Conservation (phyloP, 495 filamentous ascomycete species). For the Hyphodiscus hymeniophilus region DNA sequence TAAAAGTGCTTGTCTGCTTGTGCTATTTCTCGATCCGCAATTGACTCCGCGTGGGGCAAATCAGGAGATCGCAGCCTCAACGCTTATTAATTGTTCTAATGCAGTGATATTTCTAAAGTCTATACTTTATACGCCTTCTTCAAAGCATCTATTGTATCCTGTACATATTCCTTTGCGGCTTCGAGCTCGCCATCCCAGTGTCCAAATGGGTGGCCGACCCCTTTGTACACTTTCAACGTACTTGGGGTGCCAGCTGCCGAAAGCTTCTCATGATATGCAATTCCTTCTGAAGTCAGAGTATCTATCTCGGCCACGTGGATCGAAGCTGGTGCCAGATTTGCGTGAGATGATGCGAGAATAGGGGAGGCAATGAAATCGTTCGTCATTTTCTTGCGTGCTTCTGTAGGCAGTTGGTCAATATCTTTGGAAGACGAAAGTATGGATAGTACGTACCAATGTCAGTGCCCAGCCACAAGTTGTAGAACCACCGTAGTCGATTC, state of each 20-base stretch:
- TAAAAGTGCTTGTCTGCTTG: no score
- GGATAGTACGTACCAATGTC: constrained; percentile 11
- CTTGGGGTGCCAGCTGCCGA: constrained; percentile 25
- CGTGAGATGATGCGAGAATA: constrained; percentile 27
- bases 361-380: constrained; percentile 29
- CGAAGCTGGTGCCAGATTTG: constrained; percentile 26
- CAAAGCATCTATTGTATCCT: constrained; percentile 25
- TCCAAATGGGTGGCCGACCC: constrained; percentile 29
- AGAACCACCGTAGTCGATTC: constrained; percentile 30
- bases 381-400: constrained; percentile 19
- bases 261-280: constrained; percentile 29
- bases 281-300: constrained; percentile 27
- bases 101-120: no score
- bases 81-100: no score
- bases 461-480: constrained; percentile 30
- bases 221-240: constrained; percentile 29
- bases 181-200: constrained; percentile 30
- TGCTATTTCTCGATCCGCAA: no score
- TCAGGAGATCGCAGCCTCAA: no score
- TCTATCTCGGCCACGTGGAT: constrained; percentile 28
- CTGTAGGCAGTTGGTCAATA: background rate
- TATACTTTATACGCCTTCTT: constrained; percentile 21
- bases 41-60: no score
- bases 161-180: constrained; percentile 25
- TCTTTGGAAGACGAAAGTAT: no score